Base-by-base conservation (phyloP, 495 filamentous ascomycete species). In the Clavariopsis aquatica region DNA sequence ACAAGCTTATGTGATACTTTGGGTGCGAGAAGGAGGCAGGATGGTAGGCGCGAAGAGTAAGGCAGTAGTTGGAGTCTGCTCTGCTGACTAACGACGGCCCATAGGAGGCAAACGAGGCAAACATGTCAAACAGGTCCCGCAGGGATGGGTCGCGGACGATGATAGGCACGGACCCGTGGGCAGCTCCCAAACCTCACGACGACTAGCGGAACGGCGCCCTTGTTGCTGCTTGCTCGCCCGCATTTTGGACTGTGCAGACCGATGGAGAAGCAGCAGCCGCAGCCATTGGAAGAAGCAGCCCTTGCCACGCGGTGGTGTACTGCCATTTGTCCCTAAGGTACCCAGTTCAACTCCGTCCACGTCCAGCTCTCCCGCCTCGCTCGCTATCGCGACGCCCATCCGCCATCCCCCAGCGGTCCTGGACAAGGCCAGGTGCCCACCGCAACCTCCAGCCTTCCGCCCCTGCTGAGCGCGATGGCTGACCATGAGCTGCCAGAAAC, bases 211-310 rank as follows among this genome's bases (percentile, higher is more conserved):
- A 12, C 49, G 45, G 49, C 63, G 63, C 49, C 20, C 56, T 22
- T 66, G 24, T 57, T 55, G 24, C 26, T 23, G 6, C 29, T 19
- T 27, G 38, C 22, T 34, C 57, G 36, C 57, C 60, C 49, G 41
- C n/a, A 7, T 55, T 54, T 60, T 58, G 53, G 46, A 66, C 52
- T 54, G 62, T 38, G 38, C 57, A 57, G 62, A 57, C 67, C 62
- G 46, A 70, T 70, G 67, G 67, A 66, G 67, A 70, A 46, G 62
- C 51, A 58, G 53, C 67, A 62, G 62, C 54, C 51, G 57, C 49
- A 55, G 47, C 49, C 47, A 58, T 60, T 62, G 63, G 67, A 70
- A 43, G 38, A 10, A 66, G 67, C 49, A 58, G 67, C 57, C 45
- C 46, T 54, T 43, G 67, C 49, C 52, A 63, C 54, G 62, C 17